phyloP scores from a whole-genome alignment of 2,329 filamentous ascomycete genomes.

The Aspergillus calidoustus region DNA sequence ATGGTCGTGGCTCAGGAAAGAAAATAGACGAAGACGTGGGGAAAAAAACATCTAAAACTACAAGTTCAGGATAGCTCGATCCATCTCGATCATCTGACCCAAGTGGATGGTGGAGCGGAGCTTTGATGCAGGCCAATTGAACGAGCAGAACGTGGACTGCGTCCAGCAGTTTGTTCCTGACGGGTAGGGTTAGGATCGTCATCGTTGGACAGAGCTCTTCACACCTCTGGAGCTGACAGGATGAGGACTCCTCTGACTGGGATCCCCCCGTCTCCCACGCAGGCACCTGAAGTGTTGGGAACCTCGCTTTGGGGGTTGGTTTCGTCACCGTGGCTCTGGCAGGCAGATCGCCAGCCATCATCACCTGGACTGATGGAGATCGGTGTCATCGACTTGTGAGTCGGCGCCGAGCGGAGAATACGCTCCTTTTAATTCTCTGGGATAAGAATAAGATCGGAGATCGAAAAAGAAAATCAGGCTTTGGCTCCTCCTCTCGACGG shows the following conservation, averaged over 20 bases:
- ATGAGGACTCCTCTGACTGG: slow-evolving; percentile 14
- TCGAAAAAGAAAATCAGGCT: slow-evolving; percentile 1
- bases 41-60: not conserved
- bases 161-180: slow-evolving; percentile 9
- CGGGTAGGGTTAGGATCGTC: slow-evolving; percentile 11
- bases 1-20: too few species aligned
- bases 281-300: slow-evolving; percentile 25
- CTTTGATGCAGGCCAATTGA: slow-evolving; percentile 17
- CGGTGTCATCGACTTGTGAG: not conserved
- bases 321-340: slow-evolving; percentile 13
- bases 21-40: too few species aligned
- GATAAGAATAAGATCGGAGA: slow-evolving; percentile 9
- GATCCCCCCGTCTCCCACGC: slow-evolving; percentile 28
- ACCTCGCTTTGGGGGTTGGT: not conserved
- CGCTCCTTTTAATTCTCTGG: not conserved
- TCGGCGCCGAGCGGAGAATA: not conserved
- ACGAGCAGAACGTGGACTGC: slow-evolving; percentile 14
- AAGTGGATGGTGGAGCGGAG: slow-evolving; percentile 16
- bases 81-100: slow-evolving; percentile 23
- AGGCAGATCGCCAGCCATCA: slow-evolving; percentile 16
- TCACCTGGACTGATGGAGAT: slow-evolving; percentile 14
- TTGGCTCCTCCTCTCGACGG: slow-evolving; percentile 2
- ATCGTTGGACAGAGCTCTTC: slow-evolving; percentile 4
- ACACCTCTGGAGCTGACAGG: not conserved
- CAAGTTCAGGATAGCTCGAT: slow-evolving; percentile 10